Evolutionary conservation across 2,329 filamentous ascomycete species (phyloP).

Genomic region (Didymella keratinophila): DNA sequence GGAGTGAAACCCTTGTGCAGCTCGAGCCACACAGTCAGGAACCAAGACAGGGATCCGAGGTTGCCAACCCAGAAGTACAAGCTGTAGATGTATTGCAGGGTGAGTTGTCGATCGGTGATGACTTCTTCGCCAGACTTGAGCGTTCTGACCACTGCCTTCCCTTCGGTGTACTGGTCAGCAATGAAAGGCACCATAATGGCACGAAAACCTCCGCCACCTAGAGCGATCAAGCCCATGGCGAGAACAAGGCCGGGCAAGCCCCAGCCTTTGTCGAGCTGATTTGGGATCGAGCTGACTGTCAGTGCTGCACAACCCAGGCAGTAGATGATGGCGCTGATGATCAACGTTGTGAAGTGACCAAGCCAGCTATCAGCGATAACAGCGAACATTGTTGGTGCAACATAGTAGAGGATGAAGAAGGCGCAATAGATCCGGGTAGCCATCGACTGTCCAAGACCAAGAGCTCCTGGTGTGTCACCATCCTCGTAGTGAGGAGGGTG

Average conservation of each 20-base stretch:
- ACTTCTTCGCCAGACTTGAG: conserved; percentile 44
- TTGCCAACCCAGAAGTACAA: conserved; percentile 60
- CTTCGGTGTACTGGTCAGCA: conserved; percentile 48
- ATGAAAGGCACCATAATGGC: conserved; percentile 48
- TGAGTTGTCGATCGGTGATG: conserved; percentile 45
- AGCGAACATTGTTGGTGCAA: conserved; percentile 48
- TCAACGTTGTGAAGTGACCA: conserved; percentile 50
- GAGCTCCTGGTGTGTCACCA: conserved; percentile 46
- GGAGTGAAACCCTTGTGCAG: conserved; percentile 71
- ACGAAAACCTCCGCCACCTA: conserved; percentile 52
- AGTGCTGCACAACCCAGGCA: conserved; percentile 34
- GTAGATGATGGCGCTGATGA: conserved; percentile 43
- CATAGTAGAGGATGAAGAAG: conserved; percentile 62
- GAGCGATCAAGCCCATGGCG: conserved; percentile 48
- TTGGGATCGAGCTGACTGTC: conserved; percentile 32
- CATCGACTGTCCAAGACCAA: conserved; percentile 43
- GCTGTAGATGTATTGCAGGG: conserved; percentile 52
- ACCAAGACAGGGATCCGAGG: conserved; percentile 70
- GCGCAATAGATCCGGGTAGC: conserved; percentile 64
- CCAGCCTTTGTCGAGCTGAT: conserved; percentile 30
- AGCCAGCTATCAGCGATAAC: conserved; percentile 51
- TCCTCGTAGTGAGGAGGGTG: conserved; percentile 37
- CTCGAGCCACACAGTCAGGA: conserved; percentile 73
- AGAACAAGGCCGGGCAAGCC: conserved; percentile 39
- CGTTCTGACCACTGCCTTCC: conserved; percentile 27